These are phyloP conservation scores for Coffea eugenioides DNA, from an alignment of 257 asterid species.

Conservation along the genomic window DNA sequence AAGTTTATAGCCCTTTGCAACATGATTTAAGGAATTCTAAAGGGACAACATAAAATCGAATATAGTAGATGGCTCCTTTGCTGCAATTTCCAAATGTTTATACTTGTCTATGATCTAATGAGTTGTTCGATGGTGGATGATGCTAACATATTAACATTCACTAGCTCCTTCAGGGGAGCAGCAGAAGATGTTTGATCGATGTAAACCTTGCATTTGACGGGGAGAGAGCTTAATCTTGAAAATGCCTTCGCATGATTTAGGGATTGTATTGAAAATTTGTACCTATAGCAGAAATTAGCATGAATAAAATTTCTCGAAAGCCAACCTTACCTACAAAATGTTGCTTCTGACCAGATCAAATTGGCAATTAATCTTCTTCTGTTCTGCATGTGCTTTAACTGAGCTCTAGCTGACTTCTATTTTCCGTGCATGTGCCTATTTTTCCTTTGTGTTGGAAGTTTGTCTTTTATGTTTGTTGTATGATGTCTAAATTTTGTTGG, in stretches of 20 bases:
- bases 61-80: background rate
- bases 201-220: background rate
- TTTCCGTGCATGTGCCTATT: constrained; percentile 2
- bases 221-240: background rate
- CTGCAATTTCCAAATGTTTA: background rate
- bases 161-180: background rate
- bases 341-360: background rate
- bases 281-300: background rate
- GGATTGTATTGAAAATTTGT: background rate
- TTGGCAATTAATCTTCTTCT: background rate
- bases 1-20: background rate
- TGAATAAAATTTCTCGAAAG: background rate
- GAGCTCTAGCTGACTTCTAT: background rate
- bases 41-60: background rate
- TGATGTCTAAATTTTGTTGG: background rate
- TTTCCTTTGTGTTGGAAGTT: background rate
- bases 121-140: background rate
- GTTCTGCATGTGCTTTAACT: background rate
- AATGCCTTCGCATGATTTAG: background rate
- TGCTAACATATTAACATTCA: background rate
- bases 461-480: background rate
- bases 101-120: background rate
- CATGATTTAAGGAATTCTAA: background rate
- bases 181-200: background rate
- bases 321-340: background rate